Percentiles rank a stretch among this genome's conserved stretches.
phyloP scores from a whole-genome alignment of 1,284 basidiomycete species.

The Tilletia caries region DNA sequence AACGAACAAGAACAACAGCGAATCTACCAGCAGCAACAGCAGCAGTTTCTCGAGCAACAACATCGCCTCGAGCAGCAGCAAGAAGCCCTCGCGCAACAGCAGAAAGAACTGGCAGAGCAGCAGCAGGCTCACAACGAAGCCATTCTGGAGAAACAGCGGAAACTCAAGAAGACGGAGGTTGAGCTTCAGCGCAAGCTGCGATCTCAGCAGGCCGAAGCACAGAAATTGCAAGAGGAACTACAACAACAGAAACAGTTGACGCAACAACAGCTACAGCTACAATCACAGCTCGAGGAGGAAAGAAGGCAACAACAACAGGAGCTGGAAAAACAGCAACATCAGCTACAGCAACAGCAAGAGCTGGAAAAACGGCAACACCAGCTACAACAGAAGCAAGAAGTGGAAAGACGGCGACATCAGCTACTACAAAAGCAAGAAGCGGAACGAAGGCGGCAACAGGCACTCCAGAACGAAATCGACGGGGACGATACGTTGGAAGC shows the following conservation, averaged over 20 bases:
- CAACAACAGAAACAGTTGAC: not conserved
- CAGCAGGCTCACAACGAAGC: slow-evolving; percentile 11
- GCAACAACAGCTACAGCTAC: no score
- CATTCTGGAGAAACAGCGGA: not conserved
- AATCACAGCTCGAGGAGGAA: no score
- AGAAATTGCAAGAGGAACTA: slow-evolving; percentile 6
- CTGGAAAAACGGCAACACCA: no score
- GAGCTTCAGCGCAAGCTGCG: not conserved
- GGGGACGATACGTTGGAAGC: not conserved
- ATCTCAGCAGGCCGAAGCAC: not conserved
- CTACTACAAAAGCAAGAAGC: no score
- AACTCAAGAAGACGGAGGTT: slow-evolving; percentile 8
- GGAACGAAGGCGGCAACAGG: not conserved
- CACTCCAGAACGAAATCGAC: not conserved
- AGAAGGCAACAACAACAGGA: no score
- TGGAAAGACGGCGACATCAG: no score
- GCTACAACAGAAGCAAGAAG: no score
- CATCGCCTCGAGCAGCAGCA: slow-evolving; percentile 39
- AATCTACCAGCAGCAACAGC: not conserved
- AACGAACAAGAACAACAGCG: not conserved
- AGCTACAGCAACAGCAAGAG: no score
- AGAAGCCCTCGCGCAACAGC: slow-evolving; percentile 25
- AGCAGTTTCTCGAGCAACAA: slow-evolving; percentile 24
- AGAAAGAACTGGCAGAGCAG: slow-evolving; percentile 20
- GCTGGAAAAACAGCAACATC: no score